These are phyloP conservation scores for Penicillium lividum DNA, from an alignment of 495 filamentous ascomycete genomes.

Conservation along the genomic window DNA sequence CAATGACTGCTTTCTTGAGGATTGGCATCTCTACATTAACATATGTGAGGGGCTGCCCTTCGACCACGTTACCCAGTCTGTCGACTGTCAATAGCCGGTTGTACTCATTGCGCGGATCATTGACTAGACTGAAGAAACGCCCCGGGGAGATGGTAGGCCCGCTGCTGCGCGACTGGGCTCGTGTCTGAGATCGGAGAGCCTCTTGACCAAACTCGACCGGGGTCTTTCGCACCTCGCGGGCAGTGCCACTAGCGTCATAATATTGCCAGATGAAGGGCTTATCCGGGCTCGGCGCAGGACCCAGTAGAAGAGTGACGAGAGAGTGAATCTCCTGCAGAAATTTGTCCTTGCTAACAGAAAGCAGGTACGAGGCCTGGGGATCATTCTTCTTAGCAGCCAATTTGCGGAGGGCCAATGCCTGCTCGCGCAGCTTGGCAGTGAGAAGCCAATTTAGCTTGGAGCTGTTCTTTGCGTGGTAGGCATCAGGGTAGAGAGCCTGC, in stretches of 20 bases:
- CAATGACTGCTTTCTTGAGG: conserved; percentile 71
- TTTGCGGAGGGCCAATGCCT: conserved; percentile 64
- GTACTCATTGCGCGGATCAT: conserved; percentile 78
- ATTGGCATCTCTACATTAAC: conserved; percentile 75
- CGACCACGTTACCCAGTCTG: conserved; percentile 75
- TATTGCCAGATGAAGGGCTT: conserved; percentile 76
- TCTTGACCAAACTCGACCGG: conserved; percentile 64
- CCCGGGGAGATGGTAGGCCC: conserved; percentile 20
- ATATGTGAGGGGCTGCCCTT: conserved; percentile 69
- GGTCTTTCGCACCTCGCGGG: conserved; percentile 57
- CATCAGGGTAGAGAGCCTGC: conserved; percentile 76
- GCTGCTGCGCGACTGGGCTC: conserved; percentile 14
- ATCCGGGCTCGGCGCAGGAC: conserved; percentile 67
- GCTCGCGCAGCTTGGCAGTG: conserved; percentile 84
- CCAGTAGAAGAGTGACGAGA: conserved; percentile 76
- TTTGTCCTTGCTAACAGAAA: conserved; percentile 60
- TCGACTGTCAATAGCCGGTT: conserved; percentile 70
- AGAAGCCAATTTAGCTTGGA: conserved; percentile 70
- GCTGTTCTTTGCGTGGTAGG: conserved; percentile 71
- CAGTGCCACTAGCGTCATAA: conserved; percentile 64
- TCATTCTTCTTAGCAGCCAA: conserved; percentile 32
- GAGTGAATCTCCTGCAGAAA: conserved; percentile 78
- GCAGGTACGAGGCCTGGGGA: conserved; percentile 11
- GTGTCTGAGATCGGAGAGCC: conserved; percentile 10
- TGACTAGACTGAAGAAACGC: conserved; percentile 71